Evolutionary conservation across 108 stramenopile species (phyloP).

Genomic region (Discostella pseudostelligera): DNA sequence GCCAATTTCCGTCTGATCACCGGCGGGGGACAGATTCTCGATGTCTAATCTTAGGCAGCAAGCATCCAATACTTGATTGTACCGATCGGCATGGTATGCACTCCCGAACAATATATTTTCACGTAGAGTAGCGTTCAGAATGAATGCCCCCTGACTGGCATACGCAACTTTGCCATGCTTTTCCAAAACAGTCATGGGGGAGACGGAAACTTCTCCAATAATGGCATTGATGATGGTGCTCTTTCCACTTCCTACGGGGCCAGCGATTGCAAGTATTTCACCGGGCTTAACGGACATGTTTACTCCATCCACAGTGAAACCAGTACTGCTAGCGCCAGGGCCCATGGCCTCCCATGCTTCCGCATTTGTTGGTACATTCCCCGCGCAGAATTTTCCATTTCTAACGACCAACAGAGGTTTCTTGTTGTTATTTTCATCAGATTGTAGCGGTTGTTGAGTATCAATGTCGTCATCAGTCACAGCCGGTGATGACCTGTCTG

Average conservation of each 20-base stretch:
- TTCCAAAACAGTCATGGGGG: slow-evolving; percentile 28
- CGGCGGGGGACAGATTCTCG: slow-evolving; percentile 50
- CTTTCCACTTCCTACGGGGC: slow-evolving; percentile 90
- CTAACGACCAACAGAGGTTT: slow-evolving; percentile 15
- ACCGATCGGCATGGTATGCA: slow-evolving; percentile 62
- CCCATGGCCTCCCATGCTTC: slow-evolving; percentile 14
- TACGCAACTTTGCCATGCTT: slow-evolving; percentile 74
- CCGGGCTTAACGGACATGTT: slow-evolving; percentile 52
- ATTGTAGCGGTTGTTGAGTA: background rate
- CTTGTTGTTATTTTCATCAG: background rate
- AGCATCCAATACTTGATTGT: slow-evolving; percentile 81
- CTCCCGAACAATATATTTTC: slow-evolving; percentile 97
- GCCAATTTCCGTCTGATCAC: slow-evolving; percentile 79
- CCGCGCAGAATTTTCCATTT: slow-evolving; percentile 13
- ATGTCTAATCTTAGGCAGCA: slow-evolving; percentile 79
- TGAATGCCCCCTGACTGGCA: slow-evolving; percentile 90
- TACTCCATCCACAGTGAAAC: slow-evolving; percentile 51
- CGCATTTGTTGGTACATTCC: slow-evolving; percentile 9
- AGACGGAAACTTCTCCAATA: slow-evolving; percentile 66
- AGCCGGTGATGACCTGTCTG: background rate
- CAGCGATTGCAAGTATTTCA: slow-evolving; percentile 62
- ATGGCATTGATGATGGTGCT: slow-evolving; percentile 73
- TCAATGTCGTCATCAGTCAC: background rate
- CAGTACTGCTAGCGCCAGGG: slow-evolving; percentile 8
- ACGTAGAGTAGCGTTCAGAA: slow-evolving; percentile 88